Conservation (phyloP, 2,329 filamentous ascomycete genomes). For the Xylariaceae sp. region DNA sequence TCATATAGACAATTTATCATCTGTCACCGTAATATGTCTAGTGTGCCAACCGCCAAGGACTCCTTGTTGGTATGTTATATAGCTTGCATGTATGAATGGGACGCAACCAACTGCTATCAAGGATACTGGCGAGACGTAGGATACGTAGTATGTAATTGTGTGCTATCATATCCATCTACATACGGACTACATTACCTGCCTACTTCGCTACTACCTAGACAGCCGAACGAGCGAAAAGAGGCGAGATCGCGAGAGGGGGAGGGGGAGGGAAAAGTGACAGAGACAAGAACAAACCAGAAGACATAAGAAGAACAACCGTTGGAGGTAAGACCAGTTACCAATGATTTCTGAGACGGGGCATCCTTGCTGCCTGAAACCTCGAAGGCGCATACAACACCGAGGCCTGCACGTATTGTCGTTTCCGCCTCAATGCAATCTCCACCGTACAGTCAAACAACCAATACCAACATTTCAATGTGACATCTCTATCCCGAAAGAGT, state of each 20-base stretch:
- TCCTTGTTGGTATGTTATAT: constrained; percentile 8
- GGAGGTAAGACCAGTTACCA: constrained; percentile 1
- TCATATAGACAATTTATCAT: constrained; percentile 2
- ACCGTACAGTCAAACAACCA: not conserved
- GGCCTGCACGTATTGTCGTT: not conserved
- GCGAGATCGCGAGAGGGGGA: not conserved
- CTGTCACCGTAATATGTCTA: not conserved
- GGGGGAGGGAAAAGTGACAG: too few species aligned
- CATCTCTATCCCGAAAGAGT: not conserved
- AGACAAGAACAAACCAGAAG: not conserved
- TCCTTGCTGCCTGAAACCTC: not conserved
- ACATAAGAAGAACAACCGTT: not conserved
- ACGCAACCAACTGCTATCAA: constrained; percentile 6
- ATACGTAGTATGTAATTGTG: not conserved
- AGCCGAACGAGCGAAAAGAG: not conserved
- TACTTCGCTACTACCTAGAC: not conserved
- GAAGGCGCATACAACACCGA: not conserved
- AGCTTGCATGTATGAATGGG: constrained; percentile 9
- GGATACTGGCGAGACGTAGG: constrained; percentile 1
- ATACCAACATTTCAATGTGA: constrained; percentile 2
- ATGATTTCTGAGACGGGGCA: not conserved
- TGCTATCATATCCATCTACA: not conserved
- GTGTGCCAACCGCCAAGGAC: constrained; percentile 1
- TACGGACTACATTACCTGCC: not conserved
- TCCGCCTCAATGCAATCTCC: not conserved